Base-by-base conservation (phyloP, 1,284 basidiomycete genomes). In the Lignosus rhinocerotis region DNA sequence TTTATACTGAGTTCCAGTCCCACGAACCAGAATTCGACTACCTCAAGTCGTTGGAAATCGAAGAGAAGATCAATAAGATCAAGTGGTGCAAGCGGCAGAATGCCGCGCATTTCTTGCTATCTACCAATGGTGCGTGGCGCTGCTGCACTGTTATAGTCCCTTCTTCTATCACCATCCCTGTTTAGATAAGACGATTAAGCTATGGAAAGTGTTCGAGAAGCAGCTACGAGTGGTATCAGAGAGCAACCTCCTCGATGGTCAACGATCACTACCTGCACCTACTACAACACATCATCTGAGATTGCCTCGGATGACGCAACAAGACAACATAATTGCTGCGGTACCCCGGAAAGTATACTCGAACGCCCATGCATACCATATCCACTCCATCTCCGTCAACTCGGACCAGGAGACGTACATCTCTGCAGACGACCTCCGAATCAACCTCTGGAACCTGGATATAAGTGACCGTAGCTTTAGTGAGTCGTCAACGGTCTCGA, bases 31-130 rank as follows among this genome's bases (percentile, higher is more conserved):
- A 99, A 76, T 99, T 99, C 76, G 97, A 99, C 81, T 99, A 99
- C 75, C 88, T 99, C 74, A 99, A 99, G 82, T 97, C 94, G 33
- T 83, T 99, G 67, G 97, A 99, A 83, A 99, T 99, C 75, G 97
- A 99, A 78, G 97, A 99, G 82, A 99, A 99, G 89, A 99, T 99
- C 83, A 99, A 99, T 83, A 94, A 98, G 85, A 99, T 99, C 84
- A 94, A 96, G 75, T 99, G 97, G 97, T 98, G 96, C 83, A 95
- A 90, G 80, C 87, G 97, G 64, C 96, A 98, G 78, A 99, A 99
- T 71, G 84, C 92, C 33, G 95, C 97, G 47, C 97, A 99, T 76
- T 98, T 99, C 77, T 78, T 99, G 58, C 78, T 99, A 59, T 97
- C 95, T 58, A 99, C 97, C 44, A 99, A 99, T 72, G 95, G 95